Percentiles rank a stretch among this genome's conserved stretches.
phyloP scores from a whole-genome alignment of 2,329 filamentous ascomycete species.

The Apiospora saccharicola region DNA sequence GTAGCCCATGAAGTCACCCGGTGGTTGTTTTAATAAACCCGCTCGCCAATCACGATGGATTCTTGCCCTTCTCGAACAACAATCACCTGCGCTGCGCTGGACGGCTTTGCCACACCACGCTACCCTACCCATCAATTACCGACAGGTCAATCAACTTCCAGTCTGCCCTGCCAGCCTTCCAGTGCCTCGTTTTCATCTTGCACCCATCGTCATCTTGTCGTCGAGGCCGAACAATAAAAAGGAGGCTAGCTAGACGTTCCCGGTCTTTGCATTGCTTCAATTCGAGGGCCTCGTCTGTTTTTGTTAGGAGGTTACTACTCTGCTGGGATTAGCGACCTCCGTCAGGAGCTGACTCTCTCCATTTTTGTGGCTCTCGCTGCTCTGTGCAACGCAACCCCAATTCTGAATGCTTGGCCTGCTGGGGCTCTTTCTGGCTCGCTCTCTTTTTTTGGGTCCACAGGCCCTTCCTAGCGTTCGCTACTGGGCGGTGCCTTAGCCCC shows the following conservation, averaged over 20 bases:
- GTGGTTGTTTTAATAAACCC: neutral
- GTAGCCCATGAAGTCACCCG: neutral
- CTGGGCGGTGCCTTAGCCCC: conserved; percentile 18
- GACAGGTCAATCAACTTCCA: neutral
- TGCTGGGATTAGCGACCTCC: conserved; percentile 9
- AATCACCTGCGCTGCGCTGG: conserved; percentile 8
- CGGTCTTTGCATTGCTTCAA: conserved; percentile 13
- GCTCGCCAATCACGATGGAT: neutral
- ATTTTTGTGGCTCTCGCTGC: conserved; percentile 20
- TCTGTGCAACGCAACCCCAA: conserved; percentile 22
- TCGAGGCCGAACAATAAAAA: neutral
- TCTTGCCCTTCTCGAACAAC: neutral
- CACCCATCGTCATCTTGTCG: neutral
- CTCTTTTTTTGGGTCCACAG: conserved; percentile 18
- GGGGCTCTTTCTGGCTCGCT: conserved; percentile 16
- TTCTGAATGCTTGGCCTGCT: conserved; percentile 17
- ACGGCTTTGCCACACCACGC: conserved; percentile 8
- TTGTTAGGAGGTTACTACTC: neutral
- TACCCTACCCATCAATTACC: neutral
- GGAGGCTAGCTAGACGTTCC: neutral
- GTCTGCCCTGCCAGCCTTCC: neutral
- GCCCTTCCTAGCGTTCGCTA: conserved; percentile 14
- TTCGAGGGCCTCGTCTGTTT: conserved; percentile 12
- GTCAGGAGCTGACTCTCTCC: conserved; percentile 17
- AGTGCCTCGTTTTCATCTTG: neutral